Evolutionary conservation across 2,329 filamentous ascomycete species (phyloP), one percentile per base, ranked within the genome.

Genomic region (Cercospora sp.): DNA sequence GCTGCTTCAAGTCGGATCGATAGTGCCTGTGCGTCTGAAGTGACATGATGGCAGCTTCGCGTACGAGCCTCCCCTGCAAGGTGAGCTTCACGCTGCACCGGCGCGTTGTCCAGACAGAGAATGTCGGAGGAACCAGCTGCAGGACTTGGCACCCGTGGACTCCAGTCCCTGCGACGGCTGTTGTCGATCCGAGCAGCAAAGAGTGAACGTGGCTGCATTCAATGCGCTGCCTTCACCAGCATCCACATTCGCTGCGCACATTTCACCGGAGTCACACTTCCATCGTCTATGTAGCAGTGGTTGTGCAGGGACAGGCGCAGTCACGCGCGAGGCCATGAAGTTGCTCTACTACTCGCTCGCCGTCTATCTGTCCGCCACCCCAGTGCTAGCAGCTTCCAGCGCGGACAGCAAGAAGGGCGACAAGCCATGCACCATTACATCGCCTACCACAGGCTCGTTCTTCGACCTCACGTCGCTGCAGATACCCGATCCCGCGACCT

Each of bases 401-500:
- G 78, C 79, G 48, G 76, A 64, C 63, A 66, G 67, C 60, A 72
- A 81, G 63, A 63, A 64, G 33, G 36, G 60, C 23, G 65, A 69
- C 53, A 69, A 71, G 23, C 68, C 84, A 69, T 90, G 88, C 76
- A 88, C 88, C n/a, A 85, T 87, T 66, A 83, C 85, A 70, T 89
- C 87, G 26, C 85, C 87, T 3, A 84, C 82, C n/a, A 85, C 83
- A 12, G 87, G 87, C 66, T 81, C 85, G 64, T 90, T 88, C 81
- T 90, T 88, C 79, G 88, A 90, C 75, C 81, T 90, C 30, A 88
- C 84, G 72, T 81, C 84, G 7, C 83, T 90, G 71, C 84, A 83
- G 31, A 78, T 88, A 63, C 80, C 79, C 42, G 83, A 84, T 36
- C 84, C 85, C 12, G 79, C 80, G 66, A 82, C 81, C 69, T 76